Base-by-base conservation (phyloP, 2,329 filamentous ascomycete species). In the Pestalotiopsis fici region DNA sequence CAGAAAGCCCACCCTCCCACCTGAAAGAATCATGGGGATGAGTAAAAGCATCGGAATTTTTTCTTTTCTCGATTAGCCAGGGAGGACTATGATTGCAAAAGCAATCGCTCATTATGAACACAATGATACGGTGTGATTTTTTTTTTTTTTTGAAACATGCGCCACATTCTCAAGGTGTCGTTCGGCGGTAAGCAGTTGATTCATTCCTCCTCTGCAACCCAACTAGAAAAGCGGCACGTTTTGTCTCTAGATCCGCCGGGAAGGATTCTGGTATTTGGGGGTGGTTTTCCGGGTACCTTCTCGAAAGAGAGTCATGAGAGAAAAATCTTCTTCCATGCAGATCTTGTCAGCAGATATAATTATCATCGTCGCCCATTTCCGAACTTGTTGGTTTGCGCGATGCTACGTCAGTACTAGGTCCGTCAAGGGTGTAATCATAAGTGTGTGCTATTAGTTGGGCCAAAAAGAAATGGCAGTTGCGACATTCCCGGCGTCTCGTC, bases 361-460 rank as follows among this genome's bases (percentile, higher is more conserved):
- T 47, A 28, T 23, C 27, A 31, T 56, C 50, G 21, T 25, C 3
- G 28, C 7, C 15, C 13, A 64, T 28, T 55, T 55, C 31, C n/a
- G 35, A 25, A 5, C 35, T 23, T 25, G 18, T 23, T 54, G 50
- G 27, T 39, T 13, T 43, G 63, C 18, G 63, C 47, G 21, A 23
- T 65, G 28, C 50, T 65, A 65, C 63, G 63, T 59, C 63, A 59
- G 61, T 37, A n/a, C 27, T 28, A 31, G 31, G 57, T 28, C 21
- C 18, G 47, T 54, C 47, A 57, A 57, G 55, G n/a, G 21, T 25
- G n/a, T n/a, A n/a, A n/a, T n/a, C n/a, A n/a, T n/a, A 23, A n/a
- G 28, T 12, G 43, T 50, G 2, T 50, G 9, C 9, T 7, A 9
- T n/a, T 21, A 50, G 21, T 50, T 50, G 43, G 43, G 5, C 43